Conservation (phyloP, 768 basidiomycete species). For the Gautieria morchelliformis region DNA sequence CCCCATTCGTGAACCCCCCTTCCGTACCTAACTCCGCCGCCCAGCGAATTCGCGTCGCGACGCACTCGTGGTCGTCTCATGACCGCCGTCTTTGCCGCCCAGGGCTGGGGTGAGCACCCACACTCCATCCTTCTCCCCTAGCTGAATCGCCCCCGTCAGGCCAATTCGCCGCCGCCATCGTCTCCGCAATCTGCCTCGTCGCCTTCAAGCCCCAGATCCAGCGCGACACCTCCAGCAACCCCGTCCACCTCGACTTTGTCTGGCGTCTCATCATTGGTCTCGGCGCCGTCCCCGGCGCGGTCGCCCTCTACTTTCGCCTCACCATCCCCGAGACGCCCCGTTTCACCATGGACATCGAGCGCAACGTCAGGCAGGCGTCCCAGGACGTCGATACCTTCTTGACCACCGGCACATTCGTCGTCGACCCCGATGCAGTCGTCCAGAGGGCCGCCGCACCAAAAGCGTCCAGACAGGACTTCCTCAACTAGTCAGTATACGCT, state of each 20-base stretch:
- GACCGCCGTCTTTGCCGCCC: slow-evolving; percentile 78
- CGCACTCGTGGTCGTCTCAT: slow-evolving; percentile 76
- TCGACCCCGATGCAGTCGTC: slow-evolving; percentile 46
- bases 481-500: slow-evolving; percentile 21
- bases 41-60: slow-evolving; percentile 68
- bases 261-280: slow-evolving; percentile 89
- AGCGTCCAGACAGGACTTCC: slow-evolving; percentile 62
- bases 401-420: slow-evolving; percentile 32
- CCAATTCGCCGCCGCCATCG: slow-evolving; percentile 48
- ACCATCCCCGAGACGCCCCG: slow-evolving; percentile 91
- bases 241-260: slow-evolving; percentile 54
- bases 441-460: slow-evolving; percentile 61
- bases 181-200: slow-evolving; percentile 51
- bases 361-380: slow-evolving; percentile 67
- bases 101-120: slow-evolving; percentile 69
- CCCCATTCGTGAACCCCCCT: neutral
- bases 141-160: slow-evolving; percentile 4
- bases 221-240: slow-evolving; percentile 26
- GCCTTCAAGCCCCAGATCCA: slow-evolving; percentile 62
- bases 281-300: slow-evolving; percentile 68
- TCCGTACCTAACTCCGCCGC: slow-evolving; percentile 1
- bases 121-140: neutral
- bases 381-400: slow-evolving; percentile 67
- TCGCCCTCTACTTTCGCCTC: slow-evolving; percentile 87
- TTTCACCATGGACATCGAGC: slow-evolving; percentile 86